phyloP scores from a whole-genome alignment of 805 yeast species.

The Kuraishia hungarica region DNA sequence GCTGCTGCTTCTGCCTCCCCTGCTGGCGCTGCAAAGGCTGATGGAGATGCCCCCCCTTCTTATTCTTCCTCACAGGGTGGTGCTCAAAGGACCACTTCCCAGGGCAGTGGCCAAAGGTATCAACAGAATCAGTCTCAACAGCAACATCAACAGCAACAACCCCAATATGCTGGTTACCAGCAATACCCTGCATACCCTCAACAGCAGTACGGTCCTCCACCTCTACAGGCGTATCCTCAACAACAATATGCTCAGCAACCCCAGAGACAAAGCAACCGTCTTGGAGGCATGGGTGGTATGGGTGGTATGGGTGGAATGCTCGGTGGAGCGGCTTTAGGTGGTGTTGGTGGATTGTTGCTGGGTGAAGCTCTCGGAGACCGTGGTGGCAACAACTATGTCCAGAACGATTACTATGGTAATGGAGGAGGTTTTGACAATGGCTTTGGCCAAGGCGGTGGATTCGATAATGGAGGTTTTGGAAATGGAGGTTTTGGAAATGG shows the following conservation, averaged over 20 bases:
- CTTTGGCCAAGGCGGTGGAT: conserved; percentile 5
- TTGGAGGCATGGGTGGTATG: conserved; percentile 12
- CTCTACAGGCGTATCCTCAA: conserved; percentile 12
- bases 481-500: conserved; percentile 4
- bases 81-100: conserved; percentile 1
- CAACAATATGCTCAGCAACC: conserved; percentile 14
- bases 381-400: neutral
- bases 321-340: conserved; percentile 25
- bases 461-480: conserved; percentile 1
- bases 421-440: neutral
- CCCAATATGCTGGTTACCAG: neutral
- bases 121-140: conserved; percentile 8
- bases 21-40: conserved; percentile 20
- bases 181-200: conserved; percentile 6
- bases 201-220: conserved; percentile 9
- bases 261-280: conserved; percentile 8
- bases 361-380: conserved; percentile 10
- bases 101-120: conserved; percentile 4
- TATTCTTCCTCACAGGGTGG: neutral
- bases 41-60: neutral
- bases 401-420: conserved; percentile 6
- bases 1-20: no score
- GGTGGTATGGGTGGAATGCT: conserved; percentile 19
- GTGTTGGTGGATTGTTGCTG: conserved; percentile 19
- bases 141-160: conserved; percentile 7